phyloP scores from a whole-genome alignment of 2,329 filamentous ascomycete genomes.

The Penicillium vulpinum region DNA sequence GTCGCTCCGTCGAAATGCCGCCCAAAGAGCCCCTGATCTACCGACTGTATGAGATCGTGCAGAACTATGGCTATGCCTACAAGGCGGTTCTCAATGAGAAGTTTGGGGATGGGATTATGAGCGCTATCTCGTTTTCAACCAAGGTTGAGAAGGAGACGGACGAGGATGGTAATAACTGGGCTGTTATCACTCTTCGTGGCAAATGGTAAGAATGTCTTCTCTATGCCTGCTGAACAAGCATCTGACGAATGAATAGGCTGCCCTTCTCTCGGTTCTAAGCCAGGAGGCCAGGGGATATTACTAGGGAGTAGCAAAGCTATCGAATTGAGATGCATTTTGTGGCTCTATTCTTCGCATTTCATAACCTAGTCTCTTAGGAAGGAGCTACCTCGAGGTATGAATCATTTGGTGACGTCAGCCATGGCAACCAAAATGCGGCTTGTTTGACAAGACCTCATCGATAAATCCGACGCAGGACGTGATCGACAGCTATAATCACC shows the following conservation, averaged over 20 bases:
- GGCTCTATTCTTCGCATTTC: background rate
- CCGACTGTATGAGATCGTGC: constrained; percentile 86
- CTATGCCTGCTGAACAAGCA: background rate
- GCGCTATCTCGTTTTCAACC: constrained; percentile 85
- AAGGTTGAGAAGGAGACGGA: constrained; percentile 94
- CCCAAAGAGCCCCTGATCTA: constrained; percentile 86
- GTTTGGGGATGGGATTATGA: constrained; percentile 94
- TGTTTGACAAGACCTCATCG: too few species aligned
- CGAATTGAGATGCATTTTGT: background rate
- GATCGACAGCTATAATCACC: too few species aligned
- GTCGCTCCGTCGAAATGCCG: constrained; percentile 76
- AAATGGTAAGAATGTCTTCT: constrained; percentile 66
- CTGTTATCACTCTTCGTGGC: constrained; percentile 76
- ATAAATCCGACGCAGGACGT: too few species aligned
- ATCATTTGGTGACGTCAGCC: too few species aligned
- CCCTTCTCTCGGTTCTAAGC: constrained; percentile 49
- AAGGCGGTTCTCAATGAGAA: constrained; percentile 96
- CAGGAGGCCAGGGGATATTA: background rate
- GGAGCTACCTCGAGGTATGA: too few species aligned
- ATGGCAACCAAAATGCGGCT: too few species aligned
- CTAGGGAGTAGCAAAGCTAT: background rate
- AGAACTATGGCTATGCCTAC: constrained; percentile 96
- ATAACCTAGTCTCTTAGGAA: background rate
- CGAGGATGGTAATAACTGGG: constrained; percentile 76
- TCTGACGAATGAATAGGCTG: constrained; percentile 36